phyloP scores from a whole-genome alignment of 163 green algal genomes.

The Volvox carteri region DNA sequence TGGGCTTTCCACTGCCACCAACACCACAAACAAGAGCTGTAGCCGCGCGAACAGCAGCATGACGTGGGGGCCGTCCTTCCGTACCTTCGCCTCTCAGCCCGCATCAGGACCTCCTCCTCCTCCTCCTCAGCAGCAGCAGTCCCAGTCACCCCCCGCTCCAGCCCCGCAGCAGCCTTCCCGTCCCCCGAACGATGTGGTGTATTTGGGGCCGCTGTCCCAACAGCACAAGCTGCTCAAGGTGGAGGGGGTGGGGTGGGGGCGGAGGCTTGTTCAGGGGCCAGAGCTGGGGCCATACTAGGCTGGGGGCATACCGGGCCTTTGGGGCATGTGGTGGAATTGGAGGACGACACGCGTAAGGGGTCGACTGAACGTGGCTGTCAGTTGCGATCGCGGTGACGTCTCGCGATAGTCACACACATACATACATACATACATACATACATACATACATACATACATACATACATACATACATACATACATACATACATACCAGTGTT shows the following conservation, averaged over 20 bases:
- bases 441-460: not conserved
- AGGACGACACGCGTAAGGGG: too few species aligned
- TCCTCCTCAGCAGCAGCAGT: not conserved
- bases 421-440: not conserved
- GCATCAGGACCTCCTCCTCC: not conserved
- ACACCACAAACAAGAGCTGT: too few species aligned
- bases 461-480: not conserved
- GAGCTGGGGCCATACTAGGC: too few species aligned
- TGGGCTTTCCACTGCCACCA: too few species aligned
- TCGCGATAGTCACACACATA: not conserved
- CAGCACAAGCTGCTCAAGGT: constrained; percentile 60
- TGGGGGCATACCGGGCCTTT: too few species aligned
- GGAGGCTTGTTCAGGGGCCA: too few species aligned
- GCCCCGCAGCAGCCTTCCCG: not conserved
- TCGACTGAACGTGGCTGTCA: too few species aligned
- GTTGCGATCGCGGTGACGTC: too few species aligned
- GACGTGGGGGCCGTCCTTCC: not conserved
- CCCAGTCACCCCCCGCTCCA: constrained; percentile 4
- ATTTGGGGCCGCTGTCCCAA: constrained; percentile 31
- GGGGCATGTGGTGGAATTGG: too few species aligned
- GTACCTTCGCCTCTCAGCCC: not conserved
- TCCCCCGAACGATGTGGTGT: constrained; percentile 35
- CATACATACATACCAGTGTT: not conserved
- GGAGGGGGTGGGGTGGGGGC: not conserved
- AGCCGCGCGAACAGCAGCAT: too few species aligned